A percentile compares a stretch with the other conserved stretches of the same genome.
Conservation (phyloP, 1,284 basidiomycete genomes). For the Rhodotorula sp. region DNA sequence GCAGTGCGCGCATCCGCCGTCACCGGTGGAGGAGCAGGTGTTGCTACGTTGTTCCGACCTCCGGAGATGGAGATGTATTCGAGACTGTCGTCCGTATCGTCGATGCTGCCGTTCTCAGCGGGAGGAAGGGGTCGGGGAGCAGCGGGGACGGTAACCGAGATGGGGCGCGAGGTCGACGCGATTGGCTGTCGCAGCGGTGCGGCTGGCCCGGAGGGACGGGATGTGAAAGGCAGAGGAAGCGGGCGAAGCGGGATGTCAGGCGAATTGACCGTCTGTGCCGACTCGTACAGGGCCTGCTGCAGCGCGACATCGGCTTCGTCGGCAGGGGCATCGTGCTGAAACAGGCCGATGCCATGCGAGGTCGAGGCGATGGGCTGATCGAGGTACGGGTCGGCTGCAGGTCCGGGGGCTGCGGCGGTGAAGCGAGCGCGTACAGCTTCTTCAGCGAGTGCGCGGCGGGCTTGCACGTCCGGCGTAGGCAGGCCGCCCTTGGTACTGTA, state of each 20-base stretch:
- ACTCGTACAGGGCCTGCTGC: constrained; percentile 26
- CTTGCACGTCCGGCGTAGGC: constrained; percentile 27
- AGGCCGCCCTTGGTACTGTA: neutral
- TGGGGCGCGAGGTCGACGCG: neutral
- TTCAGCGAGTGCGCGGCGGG: constrained; percentile 26
- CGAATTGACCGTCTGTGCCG: constrained; percentile 4
- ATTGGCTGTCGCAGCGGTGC: too few species aligned
- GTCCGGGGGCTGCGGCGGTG: neutral
- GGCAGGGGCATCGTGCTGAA: neutral
- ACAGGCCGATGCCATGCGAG: neutral
- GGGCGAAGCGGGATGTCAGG: neutral
- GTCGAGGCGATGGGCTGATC: constrained; percentile 15
- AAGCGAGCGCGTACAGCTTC: constrained; percentile 33
- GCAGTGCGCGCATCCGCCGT: neutral
- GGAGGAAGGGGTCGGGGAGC: neutral
- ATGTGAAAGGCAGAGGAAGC: neutral
- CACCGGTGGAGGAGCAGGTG: neutral
- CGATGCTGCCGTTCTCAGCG: neutral
- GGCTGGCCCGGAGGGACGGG: too few species aligned
- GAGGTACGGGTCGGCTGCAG: constrained; percentile 31
- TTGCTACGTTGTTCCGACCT: too few species aligned
- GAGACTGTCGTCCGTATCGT: constrained; percentile 32
- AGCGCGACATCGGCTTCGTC: constrained; percentile 24
- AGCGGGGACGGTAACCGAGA: neutral
- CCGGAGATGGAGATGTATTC: constrained; percentile 25